Conservation (phyloP, 768 basidiomycete species). For the Tulasnella sp. region DNA sequence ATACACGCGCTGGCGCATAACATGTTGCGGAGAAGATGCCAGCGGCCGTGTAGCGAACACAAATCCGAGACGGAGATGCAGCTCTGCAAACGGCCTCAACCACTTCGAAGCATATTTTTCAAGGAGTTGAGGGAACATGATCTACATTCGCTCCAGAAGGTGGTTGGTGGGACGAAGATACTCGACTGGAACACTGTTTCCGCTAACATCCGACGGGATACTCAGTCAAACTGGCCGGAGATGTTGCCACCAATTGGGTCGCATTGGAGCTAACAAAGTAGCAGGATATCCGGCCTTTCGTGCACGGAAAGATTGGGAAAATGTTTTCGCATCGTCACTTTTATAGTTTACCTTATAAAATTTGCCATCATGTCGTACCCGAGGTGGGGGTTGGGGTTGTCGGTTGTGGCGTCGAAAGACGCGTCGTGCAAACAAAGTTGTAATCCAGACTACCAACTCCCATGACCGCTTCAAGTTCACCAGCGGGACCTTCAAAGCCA, state of each 20-base stretch:
- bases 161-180: neutral
- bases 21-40: neutral
- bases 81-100: neutral
- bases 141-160: neutral
- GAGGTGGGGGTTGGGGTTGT: neutral
- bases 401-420: neutral
- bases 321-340: neutral
- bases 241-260: neutral
- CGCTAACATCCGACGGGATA: neutral
- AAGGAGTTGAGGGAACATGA: neutral
- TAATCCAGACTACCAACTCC: neutral
- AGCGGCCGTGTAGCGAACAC: neutral
- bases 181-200: neutral
- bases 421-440: neutral
- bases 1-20: neutral
- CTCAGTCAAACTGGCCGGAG: neutral
- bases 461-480: neutral
- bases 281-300: neutral
- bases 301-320: neutral
- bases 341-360: neutral
- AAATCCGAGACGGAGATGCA: neutral
- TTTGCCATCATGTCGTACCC: neutral
- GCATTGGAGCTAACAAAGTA: neutral
- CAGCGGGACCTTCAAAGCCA: slow-evolving; percentile 1
- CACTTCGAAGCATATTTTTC: neutral